phyloP scores from a whole-genome alignment of 306 rosid genomes.

The Prunus fruticosa region DNA sequence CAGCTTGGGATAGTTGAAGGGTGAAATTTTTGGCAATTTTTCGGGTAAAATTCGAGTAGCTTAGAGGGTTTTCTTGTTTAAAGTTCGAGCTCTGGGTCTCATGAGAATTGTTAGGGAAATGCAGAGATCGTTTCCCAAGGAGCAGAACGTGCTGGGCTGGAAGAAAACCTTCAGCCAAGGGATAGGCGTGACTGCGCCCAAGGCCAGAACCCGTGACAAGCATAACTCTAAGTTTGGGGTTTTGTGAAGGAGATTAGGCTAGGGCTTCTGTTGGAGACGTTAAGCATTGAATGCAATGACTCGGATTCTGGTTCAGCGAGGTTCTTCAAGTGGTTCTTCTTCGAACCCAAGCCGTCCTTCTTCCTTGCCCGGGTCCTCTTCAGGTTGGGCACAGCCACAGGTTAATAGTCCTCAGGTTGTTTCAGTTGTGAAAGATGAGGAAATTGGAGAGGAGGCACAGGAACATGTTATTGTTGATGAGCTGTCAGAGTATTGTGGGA shows the following conservation, averaged over 20 bases:
- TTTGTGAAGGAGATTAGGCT: slow-evolving; percentile 13
- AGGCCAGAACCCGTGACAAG: slow-evolving; percentile 90
- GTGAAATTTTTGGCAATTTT: slow-evolving; percentile 23
- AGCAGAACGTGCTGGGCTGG: slow-evolving; percentile 55
- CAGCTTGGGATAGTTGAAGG: slow-evolving; percentile 49
- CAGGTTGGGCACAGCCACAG: slow-evolving; percentile 50
- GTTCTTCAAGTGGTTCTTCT: slow-evolving; percentile 64
- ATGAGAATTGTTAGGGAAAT: slow-evolving; percentile 99
- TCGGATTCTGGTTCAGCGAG: slow-evolving; percentile 71
- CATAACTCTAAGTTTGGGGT: slow-evolving; percentile 36
- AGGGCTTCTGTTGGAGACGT: slow-evolving; percentile 21
- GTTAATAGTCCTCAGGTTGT: slow-evolving; percentile 31
- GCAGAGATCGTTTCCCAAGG: slow-evolving; percentile 93
- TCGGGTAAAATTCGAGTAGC: slow-evolving; percentile 65
- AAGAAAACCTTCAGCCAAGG: slow-evolving; percentile 72
- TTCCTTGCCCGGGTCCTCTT: slow-evolving; percentile 42
- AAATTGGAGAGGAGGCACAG: slow-evolving; percentile 44
- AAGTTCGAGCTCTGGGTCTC: slow-evolving; percentile 85
- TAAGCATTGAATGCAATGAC: slow-evolving; percentile 50
- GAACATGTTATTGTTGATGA: slow-evolving; percentile 47
- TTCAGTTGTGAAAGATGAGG: slow-evolving; percentile 56
- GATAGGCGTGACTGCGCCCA: slow-evolving; percentile 82
- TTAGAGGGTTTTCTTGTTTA: slow-evolving; percentile 76
- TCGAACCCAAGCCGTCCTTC: slow-evolving; percentile 56
- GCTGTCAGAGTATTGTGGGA: slow-evolving; percentile 40